These are phyloP conservation scores for Babesia sp. DNA, from an alignment of 169 alveolate genomes.

Conservation along the genomic window DNA sequence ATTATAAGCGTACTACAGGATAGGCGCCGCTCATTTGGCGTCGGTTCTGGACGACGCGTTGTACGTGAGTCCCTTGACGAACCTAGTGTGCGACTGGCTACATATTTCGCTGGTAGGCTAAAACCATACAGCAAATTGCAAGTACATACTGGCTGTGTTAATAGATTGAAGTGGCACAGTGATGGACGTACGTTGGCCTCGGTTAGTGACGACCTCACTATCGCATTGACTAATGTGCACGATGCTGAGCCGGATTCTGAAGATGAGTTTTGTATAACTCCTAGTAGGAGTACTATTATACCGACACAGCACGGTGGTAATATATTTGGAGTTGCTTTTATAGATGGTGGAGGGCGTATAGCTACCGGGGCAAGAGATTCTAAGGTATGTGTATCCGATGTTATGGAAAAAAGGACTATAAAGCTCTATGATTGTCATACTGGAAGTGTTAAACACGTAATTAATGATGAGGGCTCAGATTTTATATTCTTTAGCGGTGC, in stretches of 20 bases:
- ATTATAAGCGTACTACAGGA: slow-evolving; percentile 1
- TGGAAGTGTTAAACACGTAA: slow-evolving; percentile 26
- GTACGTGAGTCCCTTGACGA: neutral
- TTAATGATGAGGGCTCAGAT: slow-evolving; percentile 24
- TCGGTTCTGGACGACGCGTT: slow-evolving; percentile 16
- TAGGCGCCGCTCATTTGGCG: slow-evolving; percentile 4
- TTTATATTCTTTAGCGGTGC: slow-evolving; percentile 15
- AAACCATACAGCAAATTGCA: slow-evolving; percentile 6
- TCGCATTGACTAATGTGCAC: slow-evolving; percentile 59
- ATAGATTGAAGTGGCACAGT: slow-evolving; percentile 69
- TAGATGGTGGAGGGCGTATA: slow-evolving; percentile 31
- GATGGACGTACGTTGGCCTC: slow-evolving; percentile 65
- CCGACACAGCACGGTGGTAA: slow-evolving; percentile 48
- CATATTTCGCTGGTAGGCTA: slow-evolving; percentile 15
- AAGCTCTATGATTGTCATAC: slow-evolving; percentile 19
- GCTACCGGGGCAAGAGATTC: slow-evolving; percentile 36
- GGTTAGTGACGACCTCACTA: slow-evolving; percentile 67
- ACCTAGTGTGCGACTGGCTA: slow-evolving; percentile 11
- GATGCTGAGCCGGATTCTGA: slow-evolving; percentile 3
- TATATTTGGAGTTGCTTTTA: slow-evolving; percentile 65
- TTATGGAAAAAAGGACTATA: neutral
- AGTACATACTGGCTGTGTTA: slow-evolving; percentile 69
- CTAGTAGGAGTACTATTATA: neutral
- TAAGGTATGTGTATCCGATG: slow-evolving; percentile 16
- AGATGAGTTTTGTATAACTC: neutral